A percentile compares a stretch with the other conserved stretches of the same genome.
Evolutionary conservation across 225 moss, liverwort and hornwort genomes (phyloP).

Genomic region (Marchantia polymorpha): DNA sequence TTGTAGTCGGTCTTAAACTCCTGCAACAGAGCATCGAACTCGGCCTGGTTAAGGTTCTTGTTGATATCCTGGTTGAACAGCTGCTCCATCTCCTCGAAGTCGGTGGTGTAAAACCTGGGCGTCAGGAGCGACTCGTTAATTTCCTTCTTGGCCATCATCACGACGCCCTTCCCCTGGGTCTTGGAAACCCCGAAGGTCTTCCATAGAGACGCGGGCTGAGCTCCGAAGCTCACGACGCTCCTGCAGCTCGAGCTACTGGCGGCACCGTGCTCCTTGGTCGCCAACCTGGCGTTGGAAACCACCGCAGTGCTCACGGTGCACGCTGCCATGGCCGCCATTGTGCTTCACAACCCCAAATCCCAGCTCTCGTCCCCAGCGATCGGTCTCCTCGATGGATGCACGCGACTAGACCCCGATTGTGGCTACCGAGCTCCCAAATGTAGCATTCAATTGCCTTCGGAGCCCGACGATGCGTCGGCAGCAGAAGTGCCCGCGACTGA

Average conservation of each 20-base stretch:
- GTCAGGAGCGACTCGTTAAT: constrained; percentile 83
- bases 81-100: constrained; percentile 98
- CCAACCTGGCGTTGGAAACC: constrained; percentile 34
- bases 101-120: constrained; percentile 95
- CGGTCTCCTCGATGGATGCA: too few relatives aligned
- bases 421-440: too few relatives aligned
- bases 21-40: constrained; percentile 75
- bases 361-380: background rate
- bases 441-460: background rate
- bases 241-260: constrained; percentile 19
- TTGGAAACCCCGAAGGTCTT: constrained; percentile 39
- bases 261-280: constrained; percentile 29
- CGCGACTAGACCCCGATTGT: background rate
- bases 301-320: constrained; percentile 48
- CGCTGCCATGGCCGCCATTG: constrained; percentile 60
- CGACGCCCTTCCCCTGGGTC: constrained; percentile 43
- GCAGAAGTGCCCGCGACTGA: too few relatives aligned
- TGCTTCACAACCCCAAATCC: background rate
- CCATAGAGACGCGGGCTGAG: constrained; percentile 19
- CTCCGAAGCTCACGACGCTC: constrained; percentile 27
- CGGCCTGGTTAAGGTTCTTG: constrained; percentile 81
- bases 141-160: constrained; percentile 65
- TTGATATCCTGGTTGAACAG: constrained; percentile 96
- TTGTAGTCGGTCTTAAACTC: constrained; percentile 98
- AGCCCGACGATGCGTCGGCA: background rate